phyloP scores from a whole-genome alignment of 495 filamentous ascomycete genomes.

The Podospora pseudocomata region DNA sequence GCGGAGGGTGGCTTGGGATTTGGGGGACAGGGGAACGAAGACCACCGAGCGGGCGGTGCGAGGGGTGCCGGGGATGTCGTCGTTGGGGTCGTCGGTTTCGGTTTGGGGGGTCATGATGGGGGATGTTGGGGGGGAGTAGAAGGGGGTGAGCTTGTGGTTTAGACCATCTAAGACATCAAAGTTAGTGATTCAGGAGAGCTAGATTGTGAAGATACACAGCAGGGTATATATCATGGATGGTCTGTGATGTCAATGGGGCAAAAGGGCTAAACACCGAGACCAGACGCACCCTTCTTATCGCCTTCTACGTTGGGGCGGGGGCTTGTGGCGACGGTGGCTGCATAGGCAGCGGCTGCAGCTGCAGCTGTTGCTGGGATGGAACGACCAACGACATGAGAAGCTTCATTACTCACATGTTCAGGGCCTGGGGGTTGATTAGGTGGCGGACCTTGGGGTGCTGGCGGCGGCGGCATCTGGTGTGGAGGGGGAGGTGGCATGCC shows the following conservation, averaged over 20 bases:
- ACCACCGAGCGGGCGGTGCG: conserved; percentile 36
- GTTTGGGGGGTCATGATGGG: not conserved
- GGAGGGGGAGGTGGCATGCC: conserved; percentile 13
- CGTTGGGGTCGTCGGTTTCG: conserved; percentile 8
- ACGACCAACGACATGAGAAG: conserved; percentile 30
- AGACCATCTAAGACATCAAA: conserved; percentile 10
- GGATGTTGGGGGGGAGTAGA: conserved; percentile 2
- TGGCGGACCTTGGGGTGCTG: conserved; percentile 27
- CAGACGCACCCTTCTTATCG: conserved; percentile 34
- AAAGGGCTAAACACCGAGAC: conserved; percentile 8
- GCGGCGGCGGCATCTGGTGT: conserved; percentile 13
- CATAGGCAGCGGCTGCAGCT: conserved; percentile 8
- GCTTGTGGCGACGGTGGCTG: not conserved
- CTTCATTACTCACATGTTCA: conserved; percentile 39
- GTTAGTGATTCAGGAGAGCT: not conserved
- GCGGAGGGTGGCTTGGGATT: conserved; percentile 39
- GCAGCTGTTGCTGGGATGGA: conserved; percentile 26
- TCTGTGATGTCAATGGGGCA: not conserved
- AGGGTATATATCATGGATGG: not conserved
- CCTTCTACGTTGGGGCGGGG: conserved; percentile 5
- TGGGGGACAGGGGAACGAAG: conserved; percentile 44
- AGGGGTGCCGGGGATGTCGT: conserved; percentile 20
- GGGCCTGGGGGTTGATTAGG: conserved; percentile 23
- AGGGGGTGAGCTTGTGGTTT: not conserved
- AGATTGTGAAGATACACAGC: not conserved